These are phyloP conservation scores for Suillus subalutaceus DNA, from an alignment of 768 basidiomycete species.

Conservation along the genomic window DNA sequence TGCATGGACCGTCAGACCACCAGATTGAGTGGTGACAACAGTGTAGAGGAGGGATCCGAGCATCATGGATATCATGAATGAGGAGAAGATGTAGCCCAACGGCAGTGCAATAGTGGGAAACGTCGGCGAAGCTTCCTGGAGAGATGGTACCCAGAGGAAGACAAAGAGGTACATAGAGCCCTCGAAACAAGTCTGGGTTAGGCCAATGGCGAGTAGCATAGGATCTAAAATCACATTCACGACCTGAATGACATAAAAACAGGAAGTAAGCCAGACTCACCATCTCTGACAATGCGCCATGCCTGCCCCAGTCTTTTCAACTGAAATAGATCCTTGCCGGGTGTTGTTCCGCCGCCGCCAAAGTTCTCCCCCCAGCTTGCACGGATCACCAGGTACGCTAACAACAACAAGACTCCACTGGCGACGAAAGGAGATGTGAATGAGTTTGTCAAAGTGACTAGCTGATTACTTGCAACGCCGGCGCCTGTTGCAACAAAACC, in stretches of 20 bases:
- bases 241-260: constrained; percentile 1
- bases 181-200: constrained; percentile 82
- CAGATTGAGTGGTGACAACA: constrained; percentile 36
- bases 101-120: constrained; percentile 49
- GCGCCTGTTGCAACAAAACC: constrained; percentile 71
- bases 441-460: constrained; percentile 53
- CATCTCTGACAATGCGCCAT: constrained; percentile 56
- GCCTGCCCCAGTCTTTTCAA: constrained; percentile 55
- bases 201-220: constrained; percentile 61
- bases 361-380: constrained; percentile 71
- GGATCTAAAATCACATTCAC: constrained; percentile 45
- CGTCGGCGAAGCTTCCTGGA: constrained; percentile 60
- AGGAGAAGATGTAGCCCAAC: constrained; percentile 78
- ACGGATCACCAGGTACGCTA: constrained; percentile 60
- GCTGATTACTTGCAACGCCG: constrained; percentile 66
- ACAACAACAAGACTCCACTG: constrained; percentile 55
- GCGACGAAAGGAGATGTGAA: constrained; percentile 70
- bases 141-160: constrained; percentile 78
- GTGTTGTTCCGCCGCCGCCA: constrained; percentile 45
- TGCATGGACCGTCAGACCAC: constrained; percentile 56
- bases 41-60: constrained; percentile 75
- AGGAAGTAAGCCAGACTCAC: constrained; percentile 31
- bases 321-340: constrained; percentile 48
- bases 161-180: constrained; percentile 88
- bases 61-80: constrained; percentile 85